A percentile compares a stretch with the other conserved stretches of the same genome.
phyloP scores from a whole-genome alignment of 805 yeast species.

The Barnettozyma salicaria region DNA sequence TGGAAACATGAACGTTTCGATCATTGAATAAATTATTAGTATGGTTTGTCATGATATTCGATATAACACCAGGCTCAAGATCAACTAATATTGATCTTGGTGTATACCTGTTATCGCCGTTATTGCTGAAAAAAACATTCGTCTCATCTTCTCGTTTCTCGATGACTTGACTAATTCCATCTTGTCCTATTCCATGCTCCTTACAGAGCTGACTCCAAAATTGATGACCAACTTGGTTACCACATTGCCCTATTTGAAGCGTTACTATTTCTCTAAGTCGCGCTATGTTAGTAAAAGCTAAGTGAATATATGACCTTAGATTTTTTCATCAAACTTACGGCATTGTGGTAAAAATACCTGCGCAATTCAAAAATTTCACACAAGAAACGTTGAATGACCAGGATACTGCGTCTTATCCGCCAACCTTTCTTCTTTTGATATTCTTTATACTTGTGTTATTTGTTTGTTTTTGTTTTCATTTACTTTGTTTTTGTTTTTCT shows the following conservation, averaged over 20 bases:
- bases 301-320: too few species aligned
- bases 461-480: neutral
- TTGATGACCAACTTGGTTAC: slow-evolving; percentile 89
- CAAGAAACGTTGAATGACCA: too few species aligned
- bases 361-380: too few species aligned
- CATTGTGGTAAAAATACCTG: too few species aligned
- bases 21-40: slow-evolving; percentile 72
- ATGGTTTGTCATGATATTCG: slow-evolving; percentile 43
- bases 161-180: slow-evolving; percentile 26
- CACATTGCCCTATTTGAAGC: slow-evolving; percentile 87
- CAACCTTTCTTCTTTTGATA: neutral
- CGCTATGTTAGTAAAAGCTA: neutral
- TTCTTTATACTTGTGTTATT: neutral
- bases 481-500: neutral
- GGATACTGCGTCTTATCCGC: too few species aligned
- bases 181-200: slow-evolving; percentile 71
- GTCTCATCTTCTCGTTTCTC: slow-evolving; percentile 59
- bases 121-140: slow-evolving; percentile 73
- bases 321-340: slow-evolving; percentile 5
- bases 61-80: slow-evolving; percentile 83
- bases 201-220: slow-evolving; percentile 86
- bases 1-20: slow-evolving; percentile 69
- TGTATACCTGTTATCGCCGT: slow-evolving; percentile 71
- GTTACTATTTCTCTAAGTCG: slow-evolving; percentile 63
- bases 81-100: slow-evolving; percentile 86